Evolutionary conservation across 306 rosid genomes (phyloP), one percentile per base, ranked within the genome.

Genomic region (Quercus bicolor): DNA sequence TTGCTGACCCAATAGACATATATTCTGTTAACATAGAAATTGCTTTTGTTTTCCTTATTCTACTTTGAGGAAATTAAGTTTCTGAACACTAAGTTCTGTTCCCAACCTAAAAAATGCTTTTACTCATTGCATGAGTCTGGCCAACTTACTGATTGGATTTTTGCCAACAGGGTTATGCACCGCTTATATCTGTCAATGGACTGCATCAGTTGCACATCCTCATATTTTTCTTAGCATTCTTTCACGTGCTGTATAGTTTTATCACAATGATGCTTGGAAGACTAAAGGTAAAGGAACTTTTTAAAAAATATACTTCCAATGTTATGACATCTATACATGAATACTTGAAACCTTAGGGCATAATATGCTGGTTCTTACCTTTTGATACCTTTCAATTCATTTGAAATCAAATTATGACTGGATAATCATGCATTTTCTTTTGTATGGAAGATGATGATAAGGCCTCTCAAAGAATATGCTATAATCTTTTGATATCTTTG

Each of bases 181-280:
- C 97, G 1, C 92, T 96, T 77, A 77, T 96, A 78, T 89, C 99
- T 12, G 77, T 57, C 66, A 81, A 90, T 15, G 99, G 96, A 75
- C 82, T 96, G 90, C 99, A 96, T 90, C 96, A 96, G 76, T 72
- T 96, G 62, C 99, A 96, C 91, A 90, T 96, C 74, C 97, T 96
- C 78, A 89, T 96, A 34, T 96, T 96, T 88, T 96, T 96, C 90
- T 88, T 96, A 76, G 99, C 99, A 13, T 81, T 88, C 68, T 88
- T 96, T 81, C 99, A 96, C 23, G 98, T 96, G 75, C 19, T 88
- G 61, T 96, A 89, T 84, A 96, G 97, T 78, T 91, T 90, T 72
- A 74, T 93, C 86, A 93, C 98, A 68, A 96, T 96, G 99, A 86
- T 96, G 89, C 99, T 96, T 20, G 99, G 99, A 74, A 93, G 98